Conservation (phyloP, 78 protist genomes). For the Pelomyxa schiedti region DNA sequence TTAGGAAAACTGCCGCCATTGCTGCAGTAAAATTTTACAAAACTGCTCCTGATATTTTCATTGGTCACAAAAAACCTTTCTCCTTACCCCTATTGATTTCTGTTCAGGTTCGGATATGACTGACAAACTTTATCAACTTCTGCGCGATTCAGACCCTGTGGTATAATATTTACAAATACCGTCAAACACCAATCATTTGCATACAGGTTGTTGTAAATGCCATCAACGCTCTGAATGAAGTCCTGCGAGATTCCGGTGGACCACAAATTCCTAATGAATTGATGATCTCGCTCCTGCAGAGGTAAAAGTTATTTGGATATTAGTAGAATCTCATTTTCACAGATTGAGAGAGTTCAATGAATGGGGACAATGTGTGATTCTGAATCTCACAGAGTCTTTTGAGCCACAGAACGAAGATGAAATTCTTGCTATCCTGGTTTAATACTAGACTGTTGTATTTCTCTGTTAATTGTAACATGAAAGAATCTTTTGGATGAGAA, state of each 20-base stretch:
- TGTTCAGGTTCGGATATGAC: background rate
- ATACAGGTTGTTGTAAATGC: slow-evolving; percentile 32
- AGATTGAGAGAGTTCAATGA: slow-evolving; percentile 47
- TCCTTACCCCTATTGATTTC: background rate
- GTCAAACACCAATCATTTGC: no score
- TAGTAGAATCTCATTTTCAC: no score
- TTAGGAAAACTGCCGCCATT: slow-evolving; percentile 83
- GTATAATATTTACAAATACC: no score
- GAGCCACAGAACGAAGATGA: slow-evolving; percentile 28
- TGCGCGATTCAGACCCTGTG: slow-evolving; percentile 29
- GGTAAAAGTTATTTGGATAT: no score
- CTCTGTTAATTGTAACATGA: background rate
- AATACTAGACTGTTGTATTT: background rate
- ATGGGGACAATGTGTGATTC: slow-evolving; percentile 43
- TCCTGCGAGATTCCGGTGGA: slow-evolving; percentile 35
- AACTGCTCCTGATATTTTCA: background rate
- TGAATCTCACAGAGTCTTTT: slow-evolving; percentile 13
- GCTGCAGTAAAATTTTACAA: slow-evolving; percentile 54
- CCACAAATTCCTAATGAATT: background rate
- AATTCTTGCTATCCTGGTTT: slow-evolving; percentile 42
- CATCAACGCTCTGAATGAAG: slow-evolving; percentile 40
- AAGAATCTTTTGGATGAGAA: slow-evolving; percentile 42
- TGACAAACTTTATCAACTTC: background rate
- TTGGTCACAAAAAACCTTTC: no score
- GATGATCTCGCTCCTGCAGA: slow-evolving; percentile 10